Evolutionary conservation across 352 stramenopile species (phyloP).

Genomic region (Globisporangium barbulae): DNA sequence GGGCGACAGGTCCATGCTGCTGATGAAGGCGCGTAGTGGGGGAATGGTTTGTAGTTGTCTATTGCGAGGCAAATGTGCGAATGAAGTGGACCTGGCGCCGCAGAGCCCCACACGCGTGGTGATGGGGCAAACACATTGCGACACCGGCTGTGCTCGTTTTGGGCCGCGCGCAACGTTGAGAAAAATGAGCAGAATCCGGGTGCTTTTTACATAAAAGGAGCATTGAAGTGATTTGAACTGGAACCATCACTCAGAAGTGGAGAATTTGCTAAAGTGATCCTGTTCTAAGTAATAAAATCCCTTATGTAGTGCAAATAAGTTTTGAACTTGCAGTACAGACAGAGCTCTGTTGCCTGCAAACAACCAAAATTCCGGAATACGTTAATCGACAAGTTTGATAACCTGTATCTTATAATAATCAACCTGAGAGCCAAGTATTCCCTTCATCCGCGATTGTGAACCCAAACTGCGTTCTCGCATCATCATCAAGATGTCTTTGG

Average conservation of each 20-base stretch:
- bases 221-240: not conserved
- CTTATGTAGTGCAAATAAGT: not conserved
- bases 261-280: not conserved
- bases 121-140: not conserved
- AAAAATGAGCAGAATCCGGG: constrained; percentile 8
- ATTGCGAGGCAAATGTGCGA: constrained; percentile 7
- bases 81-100: not conserved
- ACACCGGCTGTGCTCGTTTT: not conserved
- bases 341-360: no score
- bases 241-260: not conserved
- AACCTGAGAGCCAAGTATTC: not conserved
- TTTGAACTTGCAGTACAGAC: no score
- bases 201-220: constrained; percentile 3
- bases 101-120: not conserved
- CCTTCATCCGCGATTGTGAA: not conserved
- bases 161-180: constrained; percentile 2
- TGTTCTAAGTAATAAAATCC: not conserved
- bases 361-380: no score
- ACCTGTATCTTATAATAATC: no score
- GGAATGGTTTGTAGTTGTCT: not conserved
- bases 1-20: constrained; percentile 28
- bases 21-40: not conserved
- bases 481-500: not conserved
- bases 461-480: not conserved
- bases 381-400: no score